Evolutionary conservation across 352 stramenopile species (phyloP).

Genomic region (Discostella stelligera): DNA sequence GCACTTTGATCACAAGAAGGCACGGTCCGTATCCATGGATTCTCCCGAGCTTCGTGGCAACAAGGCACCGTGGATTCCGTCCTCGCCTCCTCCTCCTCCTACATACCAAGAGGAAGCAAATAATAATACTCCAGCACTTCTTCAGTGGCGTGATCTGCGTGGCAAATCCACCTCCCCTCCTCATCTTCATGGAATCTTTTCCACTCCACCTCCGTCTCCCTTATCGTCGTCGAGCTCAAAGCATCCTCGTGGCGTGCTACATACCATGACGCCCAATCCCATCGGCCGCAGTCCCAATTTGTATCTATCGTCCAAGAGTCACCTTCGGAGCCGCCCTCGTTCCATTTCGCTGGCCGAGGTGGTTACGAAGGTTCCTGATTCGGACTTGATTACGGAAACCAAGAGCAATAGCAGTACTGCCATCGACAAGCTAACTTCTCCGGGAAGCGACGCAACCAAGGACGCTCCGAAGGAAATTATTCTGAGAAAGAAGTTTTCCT

Average conservation of each 20-base stretch:
- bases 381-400: not conserved
- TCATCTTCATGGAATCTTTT: conserved; percentile 16
- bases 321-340: conserved; percentile 19
- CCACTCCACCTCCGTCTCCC: conserved; percentile 33
- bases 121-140: conserved; percentile 18
- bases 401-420: not conserved
- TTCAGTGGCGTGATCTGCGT: conserved; percentile 29
- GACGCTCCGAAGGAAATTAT: conserved; percentile 36
- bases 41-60: conserved; percentile 15
- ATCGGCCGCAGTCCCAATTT: not conserved
- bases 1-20: conserved; percentile 31
- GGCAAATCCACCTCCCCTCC: not conserved
- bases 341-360: conserved; percentile 29
- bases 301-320: conserved; percentile 14
- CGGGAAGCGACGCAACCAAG: not conserved
- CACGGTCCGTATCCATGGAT: conserved; percentile 36
- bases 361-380: not conserved
- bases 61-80: not conserved
- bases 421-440: not conserved
- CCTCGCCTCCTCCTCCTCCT: not conserved
- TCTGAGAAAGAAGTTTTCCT: conserved; percentile 79
- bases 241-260: not conserved
- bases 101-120: conserved; percentile 1
- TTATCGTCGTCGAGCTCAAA: not conserved
- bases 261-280: not conserved